These are phyloP conservation scores for Leucocoprinus birnbaumii DNA, from an alignment of 768 basidiomycete species.

Conservation along the genomic window DNA sequence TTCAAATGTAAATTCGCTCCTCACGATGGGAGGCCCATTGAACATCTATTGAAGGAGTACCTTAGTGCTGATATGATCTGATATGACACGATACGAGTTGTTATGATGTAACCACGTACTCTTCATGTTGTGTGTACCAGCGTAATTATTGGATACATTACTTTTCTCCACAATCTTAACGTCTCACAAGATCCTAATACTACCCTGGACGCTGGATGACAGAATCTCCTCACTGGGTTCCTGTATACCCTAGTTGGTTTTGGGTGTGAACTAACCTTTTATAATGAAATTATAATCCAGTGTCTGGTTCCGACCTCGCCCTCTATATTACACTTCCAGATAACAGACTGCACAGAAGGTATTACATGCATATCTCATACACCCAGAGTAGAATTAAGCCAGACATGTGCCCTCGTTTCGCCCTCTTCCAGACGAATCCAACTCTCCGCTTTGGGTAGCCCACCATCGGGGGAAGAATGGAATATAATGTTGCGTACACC, in stretches of 20 bases:
- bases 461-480: slow-evolving; percentile 19
- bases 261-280: no score
- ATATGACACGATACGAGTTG: background rate
- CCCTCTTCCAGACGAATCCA: slow-evolving; percentile 68
- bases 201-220: no score
- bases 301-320: no score
- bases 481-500: slow-evolving; percentile 68
- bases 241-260: no score
- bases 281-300: no score
- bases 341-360: no score
- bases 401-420: slow-evolving; percentile 50
- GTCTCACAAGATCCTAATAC: no score
- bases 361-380: background rate
- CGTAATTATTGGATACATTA: background rate
- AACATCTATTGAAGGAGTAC: background rate
- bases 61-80: background rate
- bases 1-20: slow-evolving; percentile 2
- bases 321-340: no score
- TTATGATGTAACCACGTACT: background rate
- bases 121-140: background rate
- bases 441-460: slow-evolving; percentile 38
- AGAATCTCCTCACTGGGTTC: no score
- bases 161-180: background rate
- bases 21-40: background rate
- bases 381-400: slow-evolving; percentile 41